A percentile compares a stretch with the other conserved stretches of the same genome.
Conservation (phyloP, 2,329 filamentous ascomycete genomes). For the Penicillium sp. region DNA sequence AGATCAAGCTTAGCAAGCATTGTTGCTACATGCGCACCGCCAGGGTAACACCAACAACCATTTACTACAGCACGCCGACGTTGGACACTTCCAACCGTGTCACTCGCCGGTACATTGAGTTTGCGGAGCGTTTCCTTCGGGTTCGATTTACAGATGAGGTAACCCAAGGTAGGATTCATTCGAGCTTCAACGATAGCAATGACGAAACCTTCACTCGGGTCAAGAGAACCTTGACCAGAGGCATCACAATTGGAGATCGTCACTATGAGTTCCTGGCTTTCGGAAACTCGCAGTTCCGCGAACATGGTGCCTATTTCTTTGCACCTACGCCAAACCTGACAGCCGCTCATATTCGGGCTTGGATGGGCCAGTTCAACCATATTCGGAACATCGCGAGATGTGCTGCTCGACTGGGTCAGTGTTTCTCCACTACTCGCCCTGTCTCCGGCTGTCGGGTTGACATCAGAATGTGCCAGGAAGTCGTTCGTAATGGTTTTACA, state of each 20-base stretch:
- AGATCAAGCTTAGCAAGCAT: constrained; percentile 63
- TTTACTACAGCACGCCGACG: constrained; percentile 73
- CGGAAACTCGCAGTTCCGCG: constrained; percentile 91
- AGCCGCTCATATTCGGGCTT: constrained; percentile 73
- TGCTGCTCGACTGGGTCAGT: constrained; percentile 86
- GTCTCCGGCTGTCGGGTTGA: constrained; percentile 64
- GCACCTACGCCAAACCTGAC: constrained; percentile 66
- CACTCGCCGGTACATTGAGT: constrained; percentile 67
- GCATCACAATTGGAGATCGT: constrained; percentile 78
- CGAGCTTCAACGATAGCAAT: constrained; percentile 57
- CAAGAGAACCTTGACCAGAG: constrained; percentile 68
- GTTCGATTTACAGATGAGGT: constrained; percentile 88
- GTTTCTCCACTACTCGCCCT: constrained; percentile 87
- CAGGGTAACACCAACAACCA: constrained; percentile 77
- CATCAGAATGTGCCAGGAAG: constrained; percentile 64
- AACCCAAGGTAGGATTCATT: constrained; percentile 60
- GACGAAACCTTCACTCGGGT: constrained; percentile 75
- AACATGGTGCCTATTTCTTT: constrained; percentile 92
- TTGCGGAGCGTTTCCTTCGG: constrained; percentile 78
- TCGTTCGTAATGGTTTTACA: constrained; percentile 65
- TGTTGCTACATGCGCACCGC: constrained; percentile 76
- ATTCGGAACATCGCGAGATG: constrained; percentile 87
- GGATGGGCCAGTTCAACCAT: constrained; percentile 83
- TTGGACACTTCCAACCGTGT: constrained; percentile 89
- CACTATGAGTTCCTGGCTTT: constrained; percentile 89